phyloP scores from a whole-genome alignment of 371 early-diverging fungal species.

The Batkoa obscura region DNA sequence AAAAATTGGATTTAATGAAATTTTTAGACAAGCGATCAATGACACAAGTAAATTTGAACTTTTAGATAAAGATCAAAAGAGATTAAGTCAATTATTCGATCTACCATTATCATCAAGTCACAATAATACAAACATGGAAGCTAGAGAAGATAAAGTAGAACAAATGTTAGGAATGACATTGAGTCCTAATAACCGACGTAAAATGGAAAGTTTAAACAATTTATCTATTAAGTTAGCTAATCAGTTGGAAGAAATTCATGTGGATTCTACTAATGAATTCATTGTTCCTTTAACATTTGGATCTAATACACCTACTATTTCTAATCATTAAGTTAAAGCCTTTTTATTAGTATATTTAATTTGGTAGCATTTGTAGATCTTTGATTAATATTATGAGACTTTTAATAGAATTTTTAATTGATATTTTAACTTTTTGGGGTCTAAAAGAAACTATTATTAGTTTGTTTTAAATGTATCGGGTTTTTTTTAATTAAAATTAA shows the following conservation, averaged over 20 bases:
- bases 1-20: background rate
- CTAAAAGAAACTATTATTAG: no score
- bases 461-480: no score
- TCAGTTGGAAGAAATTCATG: background rate
- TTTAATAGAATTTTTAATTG: no score
- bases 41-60: background rate
- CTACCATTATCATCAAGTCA: background rate
- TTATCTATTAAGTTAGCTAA: background rate
- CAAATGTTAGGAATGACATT: background rate
- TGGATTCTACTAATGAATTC: background rate
- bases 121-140: background rate
- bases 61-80: background rate
- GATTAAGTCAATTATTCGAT: background rate
- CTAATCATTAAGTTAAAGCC: background rate
- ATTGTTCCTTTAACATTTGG: background rate
- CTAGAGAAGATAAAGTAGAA: background rate
- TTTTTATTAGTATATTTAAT: no score
- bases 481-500: no score
- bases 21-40: background rate
- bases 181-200: background rate
- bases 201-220: background rate
- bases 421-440: no score
- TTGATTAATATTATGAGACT: no score
- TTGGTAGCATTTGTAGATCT: no score
- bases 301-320: background rate